Percentiles rank a stretch among this genome's conserved stretches.
Conservation (phyloP, 1,284 basidiomycete species). For the Sparassis latifolia region DNA sequence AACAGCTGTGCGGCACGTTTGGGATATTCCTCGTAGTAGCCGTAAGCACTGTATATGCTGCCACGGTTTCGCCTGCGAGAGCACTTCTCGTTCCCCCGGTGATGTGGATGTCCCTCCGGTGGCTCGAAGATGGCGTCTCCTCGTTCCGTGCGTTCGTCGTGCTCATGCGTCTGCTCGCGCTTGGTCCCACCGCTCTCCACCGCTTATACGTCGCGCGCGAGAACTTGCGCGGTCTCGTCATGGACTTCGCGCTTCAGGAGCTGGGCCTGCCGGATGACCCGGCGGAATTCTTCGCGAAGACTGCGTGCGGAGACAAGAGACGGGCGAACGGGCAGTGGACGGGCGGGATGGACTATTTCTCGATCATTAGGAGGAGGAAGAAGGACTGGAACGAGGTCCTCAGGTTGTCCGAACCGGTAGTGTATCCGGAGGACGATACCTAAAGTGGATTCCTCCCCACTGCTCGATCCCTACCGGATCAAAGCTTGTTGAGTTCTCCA, state of each 20-base stretch:
- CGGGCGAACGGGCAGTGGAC: slow-evolving; percentile 61
- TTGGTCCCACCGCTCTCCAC: slow-evolving; percentile 50
- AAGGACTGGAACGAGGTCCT: slow-evolving; percentile 85
- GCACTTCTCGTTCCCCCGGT: slow-evolving; percentile 54
- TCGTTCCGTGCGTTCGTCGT: slow-evolving; percentile 66
- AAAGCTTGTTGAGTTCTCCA: no score
- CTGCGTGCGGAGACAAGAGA: slow-evolving; percentile 61
- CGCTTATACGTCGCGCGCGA: slow-evolving; percentile 46
- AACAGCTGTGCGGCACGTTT: slow-evolving; percentile 73
- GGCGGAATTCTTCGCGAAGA: slow-evolving; percentile 52
- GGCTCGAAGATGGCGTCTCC: slow-evolving; percentile 79
- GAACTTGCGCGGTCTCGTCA: slow-evolving; percentile 54
- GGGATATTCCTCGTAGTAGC: slow-evolving; percentile 66
- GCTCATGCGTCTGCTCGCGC: slow-evolving; percentile 54
- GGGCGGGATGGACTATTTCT: slow-evolving; percentile 68
- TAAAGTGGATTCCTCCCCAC: slow-evolving; percentile 1
- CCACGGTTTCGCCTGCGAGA: slow-evolving; percentile 54
- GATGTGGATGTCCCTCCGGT: slow-evolving; percentile 85
- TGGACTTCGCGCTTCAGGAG: slow-evolving; percentile 52
- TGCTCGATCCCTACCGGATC: no score
- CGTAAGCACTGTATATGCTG: slow-evolving; percentile 43
- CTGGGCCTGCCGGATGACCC: slow-evolving; percentile 65
- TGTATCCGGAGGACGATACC: slow-evolving; percentile 53
- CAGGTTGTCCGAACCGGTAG: slow-evolving; percentile 71
- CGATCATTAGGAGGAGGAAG: slow-evolving; percentile 68